phyloP scores from a whole-genome alignment of 768 basidiomycete species.

The Rhodosporidiobolus sp. region DNA sequence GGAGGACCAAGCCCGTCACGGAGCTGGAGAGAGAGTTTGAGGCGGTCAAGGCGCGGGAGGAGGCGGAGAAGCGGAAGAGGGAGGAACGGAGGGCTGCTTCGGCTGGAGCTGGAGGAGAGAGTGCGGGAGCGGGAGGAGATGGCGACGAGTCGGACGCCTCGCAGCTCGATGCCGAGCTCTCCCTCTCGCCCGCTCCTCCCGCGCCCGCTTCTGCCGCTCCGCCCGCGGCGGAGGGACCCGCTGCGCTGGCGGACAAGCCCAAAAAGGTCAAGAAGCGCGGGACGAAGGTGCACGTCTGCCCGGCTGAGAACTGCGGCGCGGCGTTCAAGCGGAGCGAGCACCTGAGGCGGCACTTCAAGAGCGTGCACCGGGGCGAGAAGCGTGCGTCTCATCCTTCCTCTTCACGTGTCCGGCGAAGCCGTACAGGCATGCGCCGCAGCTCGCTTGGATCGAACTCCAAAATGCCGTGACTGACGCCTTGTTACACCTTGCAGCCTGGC shows the following conservation, averaged over 20 bases:
- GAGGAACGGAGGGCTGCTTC: not conserved
- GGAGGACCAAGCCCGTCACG: not conserved
- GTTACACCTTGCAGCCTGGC: constrained; percentile 57
- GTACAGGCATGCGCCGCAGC: not conserved
- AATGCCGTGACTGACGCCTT: no score
- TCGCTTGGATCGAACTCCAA: not conserved
- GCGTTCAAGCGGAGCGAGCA: constrained; percentile 87
- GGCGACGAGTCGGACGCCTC: not conserved
- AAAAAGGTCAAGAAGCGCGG: constrained; percentile 19
- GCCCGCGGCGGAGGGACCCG: not conserved
- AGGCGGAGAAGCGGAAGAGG: not conserved
- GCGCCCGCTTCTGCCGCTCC: not conserved
- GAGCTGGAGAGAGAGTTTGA: not conserved
- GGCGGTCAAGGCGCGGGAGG: not conserved
- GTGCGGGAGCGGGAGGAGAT: not conserved
- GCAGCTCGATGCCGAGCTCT: no score
- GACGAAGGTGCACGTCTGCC: constrained; percentile 32
- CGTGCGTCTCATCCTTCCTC: constrained; percentile 58
- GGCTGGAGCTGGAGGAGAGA: no score
- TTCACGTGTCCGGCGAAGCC: constrained; percentile 39
- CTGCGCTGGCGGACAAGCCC: not conserved
- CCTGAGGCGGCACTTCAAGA: constrained; percentile 79
- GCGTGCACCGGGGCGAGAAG: constrained; percentile 88
- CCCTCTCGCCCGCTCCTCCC: not conserved
- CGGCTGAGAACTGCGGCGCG: constrained; percentile 61